Evolutionary conservation across 1,284 basidiomycete species (phyloP).

Genomic region (Trichosporon coremiiforme): DNA sequence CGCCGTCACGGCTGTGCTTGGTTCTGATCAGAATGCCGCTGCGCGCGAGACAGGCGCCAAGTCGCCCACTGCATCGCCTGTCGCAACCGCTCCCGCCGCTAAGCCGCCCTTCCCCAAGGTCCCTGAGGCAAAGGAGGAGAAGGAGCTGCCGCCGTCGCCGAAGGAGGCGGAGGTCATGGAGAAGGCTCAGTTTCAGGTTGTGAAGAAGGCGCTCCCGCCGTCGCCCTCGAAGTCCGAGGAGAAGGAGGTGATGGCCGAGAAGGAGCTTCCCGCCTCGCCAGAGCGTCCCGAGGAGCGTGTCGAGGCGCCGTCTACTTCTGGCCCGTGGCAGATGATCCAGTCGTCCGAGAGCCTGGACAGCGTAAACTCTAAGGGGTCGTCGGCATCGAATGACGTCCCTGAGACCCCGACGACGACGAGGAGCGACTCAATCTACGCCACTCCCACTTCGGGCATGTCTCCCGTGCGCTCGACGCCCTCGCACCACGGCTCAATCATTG

Average conservation of each 20-base stretch:
- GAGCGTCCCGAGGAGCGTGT: neutral
- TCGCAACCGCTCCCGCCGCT: neutral
- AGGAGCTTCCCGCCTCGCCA: neutral
- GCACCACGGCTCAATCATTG: neutral
- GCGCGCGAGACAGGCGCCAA: neutral
- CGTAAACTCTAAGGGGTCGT: neutral
- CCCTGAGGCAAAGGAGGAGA: neutral
- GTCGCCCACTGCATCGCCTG: neutral
- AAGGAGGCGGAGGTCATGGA: neutral
- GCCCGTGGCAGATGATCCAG: neutral
- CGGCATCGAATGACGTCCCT: conserved; percentile 5
- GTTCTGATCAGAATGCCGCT: neutral
- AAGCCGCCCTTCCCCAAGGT: neutral
- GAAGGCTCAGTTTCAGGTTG: neutral
- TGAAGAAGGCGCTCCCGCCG: neutral
- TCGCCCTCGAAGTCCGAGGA: neutral
- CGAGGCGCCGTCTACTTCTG: neutral
- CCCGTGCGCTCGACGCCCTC: neutral
- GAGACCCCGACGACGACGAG: neutral
- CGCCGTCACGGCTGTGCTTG: conserved; percentile 15
- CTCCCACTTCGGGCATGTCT: conserved; percentile 7
- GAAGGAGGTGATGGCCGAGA: neutral
- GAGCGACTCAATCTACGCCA: neutral
- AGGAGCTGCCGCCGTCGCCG: neutral
- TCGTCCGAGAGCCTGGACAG: conserved; percentile 10